These are phyloP conservation scores for Leishmania martiniquensis DNA, from an alignment of 208 protist genomes.

Conservation along the genomic window DNA sequence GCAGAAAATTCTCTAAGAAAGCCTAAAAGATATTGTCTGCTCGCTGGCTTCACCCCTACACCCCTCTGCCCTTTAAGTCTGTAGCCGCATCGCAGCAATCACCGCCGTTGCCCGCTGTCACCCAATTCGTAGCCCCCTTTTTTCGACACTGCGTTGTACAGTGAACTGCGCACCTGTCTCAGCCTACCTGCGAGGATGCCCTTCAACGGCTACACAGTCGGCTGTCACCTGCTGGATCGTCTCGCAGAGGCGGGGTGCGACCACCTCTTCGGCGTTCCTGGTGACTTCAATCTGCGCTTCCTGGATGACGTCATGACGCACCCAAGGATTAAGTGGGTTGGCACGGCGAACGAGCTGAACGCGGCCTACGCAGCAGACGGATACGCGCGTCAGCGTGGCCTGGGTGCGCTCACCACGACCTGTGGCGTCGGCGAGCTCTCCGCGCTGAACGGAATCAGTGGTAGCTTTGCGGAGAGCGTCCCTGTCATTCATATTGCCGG, in stretches of 20 bases:
- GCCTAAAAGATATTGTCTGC: too few species aligned
- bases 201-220: conserved; percentile 51
- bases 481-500: conserved; percentile 65
- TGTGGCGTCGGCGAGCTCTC: conserved; percentile 61
- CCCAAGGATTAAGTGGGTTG: conserved; percentile 53
- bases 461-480: conserved; percentile 37
- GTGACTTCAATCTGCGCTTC: conserved; percentile 72
- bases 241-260: conserved; percentile 46
- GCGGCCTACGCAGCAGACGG: conserved; percentile 62
- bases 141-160: neutral
- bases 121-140: neutral
- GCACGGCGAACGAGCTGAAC: conserved; percentile 65
- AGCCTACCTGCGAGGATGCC: conserved; percentile 26
- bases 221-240: conserved; percentile 63
- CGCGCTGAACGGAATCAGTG: conserved; percentile 48
- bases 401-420: conserved; percentile 49
- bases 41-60: neutral
- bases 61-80: too few species aligned
- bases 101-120: neutral
- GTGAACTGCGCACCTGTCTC: neutral
- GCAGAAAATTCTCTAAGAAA: too few species aligned
- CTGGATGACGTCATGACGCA: conserved; percentile 62
- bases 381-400: conserved; percentile 43
- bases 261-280: conserved; percentile 63
- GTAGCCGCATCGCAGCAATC: neutral